Evolutionary conservation across 306 rosid genomes (phyloP), one percentile per base, ranked within the genome.

Genomic region (Urtica urens): DNA sequence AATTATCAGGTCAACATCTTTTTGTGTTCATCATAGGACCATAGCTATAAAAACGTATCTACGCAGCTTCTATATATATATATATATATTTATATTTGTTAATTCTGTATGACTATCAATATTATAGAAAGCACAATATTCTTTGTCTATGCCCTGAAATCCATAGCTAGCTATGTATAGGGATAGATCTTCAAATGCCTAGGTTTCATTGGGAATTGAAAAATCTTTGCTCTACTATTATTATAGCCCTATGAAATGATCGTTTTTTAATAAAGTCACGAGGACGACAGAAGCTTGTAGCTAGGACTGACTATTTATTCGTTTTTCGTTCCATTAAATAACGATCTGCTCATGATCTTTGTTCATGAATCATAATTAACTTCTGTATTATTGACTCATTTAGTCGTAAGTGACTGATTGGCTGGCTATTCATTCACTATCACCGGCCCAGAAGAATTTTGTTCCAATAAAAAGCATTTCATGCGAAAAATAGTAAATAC

Each of bases 141-240:
- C n/a, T 45, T 45, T 18, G 30, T 12, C 7, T 16, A 14, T 20
- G 49, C 49, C 49, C n/a, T 35, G n/a, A n/a, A n/a, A n/a, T n/a
- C n/a, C n/a, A n/a, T n/a, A n/a, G n/a, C n/a, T n/a, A n/a, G n/a
- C n/a, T n/a, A n/a, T n/a, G n/a, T n/a, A n/a, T n/a, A n/a, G n/a
- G n/a, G n/a, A n/a, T n/a, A n/a, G n/a, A n/a, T n/a, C n/a, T n/a
- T n/a, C n/a, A 21, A 44, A 21, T 44, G 6, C 26, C 49, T 35
- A 35, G 3, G n/a, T 13, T 26, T 48, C 15, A 48, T 48, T 27
- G 37, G 53, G 34, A 48, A 48, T n/a, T 24, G 53, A 8, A 48
- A 48, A 48, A n/a, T 35, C 40, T 35, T 16, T 35, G 40, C 40
- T 7, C 11, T 35, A 9, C n/a, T n/a, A n/a, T n/a, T n/a, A n/a